Evolutionary conservation across 78 protist species (phyloP).

Genomic region (Dictyostelium firmibasis): DNA sequence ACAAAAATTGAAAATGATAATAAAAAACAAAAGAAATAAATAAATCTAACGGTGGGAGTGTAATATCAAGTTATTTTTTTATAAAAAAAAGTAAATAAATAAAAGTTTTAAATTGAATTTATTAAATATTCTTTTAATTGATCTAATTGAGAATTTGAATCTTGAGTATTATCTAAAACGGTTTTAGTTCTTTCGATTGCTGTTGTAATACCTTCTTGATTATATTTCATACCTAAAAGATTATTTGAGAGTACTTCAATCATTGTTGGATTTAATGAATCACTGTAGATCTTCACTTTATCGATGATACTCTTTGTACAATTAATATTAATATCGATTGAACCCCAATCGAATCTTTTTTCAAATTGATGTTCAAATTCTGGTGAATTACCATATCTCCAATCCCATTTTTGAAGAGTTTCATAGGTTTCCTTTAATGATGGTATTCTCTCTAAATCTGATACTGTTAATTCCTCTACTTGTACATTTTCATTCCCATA

Average conservation of each 20-base stretch:
- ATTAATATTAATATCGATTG: conserved; percentile 64
- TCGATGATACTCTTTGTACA: conserved; percentile 47
- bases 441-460: conserved; percentile 41
- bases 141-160: conserved; percentile 4
- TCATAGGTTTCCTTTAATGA: conserved; percentile 58
- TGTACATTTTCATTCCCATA: not conserved
- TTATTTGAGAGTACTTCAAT: conserved; percentile 23
- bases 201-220: not conserved
- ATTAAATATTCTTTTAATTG: conserved; percentile 43
- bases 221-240: conserved; percentile 16
- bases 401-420: conserved; percentile 51
- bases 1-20: no score
- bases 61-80: no score
- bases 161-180: not conserved
- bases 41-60: no score
- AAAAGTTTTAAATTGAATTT: not conserved
- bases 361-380: conserved; percentile 80
- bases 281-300: conserved; percentile 32
- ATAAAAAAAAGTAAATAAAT: no score
- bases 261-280: conserved; percentile 61
- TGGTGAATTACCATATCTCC: conserved; percentile 78
- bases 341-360: conserved; percentile 78
- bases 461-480: conserved; percentile 12
- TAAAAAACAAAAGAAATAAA: not conserved
- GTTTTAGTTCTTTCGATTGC: conserved; percentile 39